Evolutionary conservation across 176 grass and related monocot species (phyloP).

Genomic region (Eragrostis nindensis): DNA sequence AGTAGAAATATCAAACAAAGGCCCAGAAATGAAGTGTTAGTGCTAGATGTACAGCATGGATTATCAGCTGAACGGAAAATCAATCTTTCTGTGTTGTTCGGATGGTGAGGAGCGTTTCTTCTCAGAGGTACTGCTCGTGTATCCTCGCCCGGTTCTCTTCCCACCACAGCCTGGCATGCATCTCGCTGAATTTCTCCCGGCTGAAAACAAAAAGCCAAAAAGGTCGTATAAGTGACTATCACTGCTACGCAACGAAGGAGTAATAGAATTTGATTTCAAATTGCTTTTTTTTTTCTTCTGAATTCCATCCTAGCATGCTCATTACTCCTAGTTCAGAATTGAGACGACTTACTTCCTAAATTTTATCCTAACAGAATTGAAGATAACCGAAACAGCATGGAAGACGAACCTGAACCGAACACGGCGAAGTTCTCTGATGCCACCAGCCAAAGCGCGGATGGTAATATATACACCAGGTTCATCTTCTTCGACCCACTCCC

Average conservation of each 20-base stretch:
- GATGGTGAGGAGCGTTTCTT: not conserved
- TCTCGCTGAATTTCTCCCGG: constrained; percentile 95
- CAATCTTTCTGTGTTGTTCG: not conserved
- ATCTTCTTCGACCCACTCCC: constrained; percentile 97
- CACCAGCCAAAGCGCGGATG: constrained; percentile 74
- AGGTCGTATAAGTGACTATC: not conserved
- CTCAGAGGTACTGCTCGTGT: constrained; percentile 93
- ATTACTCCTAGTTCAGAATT: not conserved
- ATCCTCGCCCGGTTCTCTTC: constrained; percentile 90
- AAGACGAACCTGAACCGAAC: constrained; percentile 84
- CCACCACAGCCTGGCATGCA: constrained; percentile 96
- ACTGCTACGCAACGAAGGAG: not conserved
- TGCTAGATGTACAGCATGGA: constrained; percentile 50
- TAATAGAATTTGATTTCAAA: not conserved
- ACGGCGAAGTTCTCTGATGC: constrained; percentile 85
- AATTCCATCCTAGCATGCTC: not conserved
- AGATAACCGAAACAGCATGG: not conserved
- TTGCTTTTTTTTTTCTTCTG: constrained; percentile 1
- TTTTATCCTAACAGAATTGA: not conserved
- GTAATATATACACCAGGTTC: constrained; percentile 98
- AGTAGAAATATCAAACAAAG: constrained; percentile 20
- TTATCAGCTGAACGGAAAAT: constrained; percentile 10
- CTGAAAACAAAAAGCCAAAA: constrained; percentile 55
- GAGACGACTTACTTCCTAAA: not conserved
- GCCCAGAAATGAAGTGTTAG: constrained; percentile 32